phyloP scores from a whole-genome alignment of 176 grass and related monocot species.

The Musa beccarii region DNA sequence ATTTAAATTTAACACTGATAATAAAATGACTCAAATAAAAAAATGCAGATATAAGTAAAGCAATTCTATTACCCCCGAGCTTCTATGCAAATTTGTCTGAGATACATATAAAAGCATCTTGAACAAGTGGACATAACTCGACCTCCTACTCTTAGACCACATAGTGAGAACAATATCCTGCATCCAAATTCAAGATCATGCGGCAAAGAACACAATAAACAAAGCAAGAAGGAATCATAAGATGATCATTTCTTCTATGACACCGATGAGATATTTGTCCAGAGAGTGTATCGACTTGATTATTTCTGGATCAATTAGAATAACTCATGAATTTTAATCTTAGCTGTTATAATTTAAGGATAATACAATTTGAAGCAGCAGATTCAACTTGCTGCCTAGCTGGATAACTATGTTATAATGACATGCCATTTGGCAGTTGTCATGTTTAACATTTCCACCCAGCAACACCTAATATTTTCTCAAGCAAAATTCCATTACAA shows the following conservation, averaged over 20 bases:
- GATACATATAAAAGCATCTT: background rate
- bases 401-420: background rate
- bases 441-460: background rate
- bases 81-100: slow-evolving; percentile 7
- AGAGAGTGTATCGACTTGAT: background rate
- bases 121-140: slow-evolving; percentile 28
- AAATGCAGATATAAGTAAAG: background rate
- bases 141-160: slow-evolving; percentile 29
- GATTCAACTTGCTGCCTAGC: background rate
- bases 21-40: background rate
- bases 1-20: background rate
- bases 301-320: background rate
- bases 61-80: slow-evolving; percentile 31
- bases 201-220: background rate
- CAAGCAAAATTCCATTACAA: too few relatives aligned
- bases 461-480: too few relatives aligned
- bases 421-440: background rate
- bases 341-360: background rate
- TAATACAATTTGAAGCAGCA: background rate
- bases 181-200: slow-evolving; percentile 1
- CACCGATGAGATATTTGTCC: background rate
- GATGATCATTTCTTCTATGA: background rate
- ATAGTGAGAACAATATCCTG: slow-evolving; percentile 27
- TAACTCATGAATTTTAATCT: background rate
- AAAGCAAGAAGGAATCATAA: background rate